These are phyloP conservation scores for Aspergillus sp. DNA, from an alignment of 2,329 filamentous ascomycete species.

Conservation along the genomic window DNA sequence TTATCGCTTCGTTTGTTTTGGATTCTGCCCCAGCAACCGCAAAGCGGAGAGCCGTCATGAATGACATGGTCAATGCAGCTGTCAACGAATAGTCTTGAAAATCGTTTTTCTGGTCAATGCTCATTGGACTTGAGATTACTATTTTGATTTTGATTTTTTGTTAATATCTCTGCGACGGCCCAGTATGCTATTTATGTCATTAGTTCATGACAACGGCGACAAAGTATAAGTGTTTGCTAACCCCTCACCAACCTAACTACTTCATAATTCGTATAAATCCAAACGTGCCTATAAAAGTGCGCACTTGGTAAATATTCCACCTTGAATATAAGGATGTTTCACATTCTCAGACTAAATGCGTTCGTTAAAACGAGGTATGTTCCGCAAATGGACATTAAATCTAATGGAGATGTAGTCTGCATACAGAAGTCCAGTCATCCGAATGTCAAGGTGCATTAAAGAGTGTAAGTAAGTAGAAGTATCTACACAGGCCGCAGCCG, in stretches of 20 bases:
- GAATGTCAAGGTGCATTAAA: constrained; percentile 7
- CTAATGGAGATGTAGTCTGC: background rate
- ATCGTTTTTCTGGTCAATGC: no score
- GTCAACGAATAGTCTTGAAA: background rate
- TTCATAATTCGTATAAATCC: no score
- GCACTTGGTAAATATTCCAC: background rate
- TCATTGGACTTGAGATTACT: background rate
- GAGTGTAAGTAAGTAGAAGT: constrained; percentile 1
- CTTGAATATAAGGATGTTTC: no score
- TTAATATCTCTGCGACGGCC: background rate
- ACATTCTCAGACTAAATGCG: background rate
- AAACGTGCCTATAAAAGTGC: no score
- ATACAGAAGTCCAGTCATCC: background rate
- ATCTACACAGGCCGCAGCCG: background rate
- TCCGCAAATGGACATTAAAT: background rate
- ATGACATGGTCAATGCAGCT: background rate
- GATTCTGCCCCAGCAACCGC: constrained; percentile 14
- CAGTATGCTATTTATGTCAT: background rate
- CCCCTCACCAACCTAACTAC: background rate
- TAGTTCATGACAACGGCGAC: background rate
- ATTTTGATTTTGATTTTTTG: background rate
- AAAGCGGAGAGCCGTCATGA: background rate
- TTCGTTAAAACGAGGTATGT: background rate
- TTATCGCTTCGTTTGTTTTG: constrained; percentile 14
- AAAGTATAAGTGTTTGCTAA: background rate